phyloP scores from a whole-genome alignment of 129 eudicot species.

The Scalesia atractyloides region DNA sequence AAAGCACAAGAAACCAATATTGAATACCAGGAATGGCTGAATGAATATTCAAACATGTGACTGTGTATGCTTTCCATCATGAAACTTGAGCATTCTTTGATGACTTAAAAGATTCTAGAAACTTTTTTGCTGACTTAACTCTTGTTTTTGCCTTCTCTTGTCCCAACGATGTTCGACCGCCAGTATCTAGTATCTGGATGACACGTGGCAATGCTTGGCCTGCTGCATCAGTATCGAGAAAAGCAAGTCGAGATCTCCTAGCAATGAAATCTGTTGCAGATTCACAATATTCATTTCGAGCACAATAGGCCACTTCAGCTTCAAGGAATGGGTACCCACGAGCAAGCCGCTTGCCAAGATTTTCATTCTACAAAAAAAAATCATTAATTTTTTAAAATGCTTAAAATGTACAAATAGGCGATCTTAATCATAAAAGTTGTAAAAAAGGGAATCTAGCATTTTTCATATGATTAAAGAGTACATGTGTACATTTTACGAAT shows the following conservation, averaged over 20 bases:
- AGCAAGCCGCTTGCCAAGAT: conserved; percentile 88
- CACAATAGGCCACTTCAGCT: conserved; percentile 96
- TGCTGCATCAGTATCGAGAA: conserved; percentile 94
- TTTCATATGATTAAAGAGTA: neutral
- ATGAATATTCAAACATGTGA: conserved; percentile 24
- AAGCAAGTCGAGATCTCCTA: conserved; percentile 93
- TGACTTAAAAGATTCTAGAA: conserved; percentile 84
- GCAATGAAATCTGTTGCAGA: conserved; percentile 91
- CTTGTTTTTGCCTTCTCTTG: conserved; percentile 67
- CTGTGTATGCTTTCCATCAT: conserved; percentile 86
- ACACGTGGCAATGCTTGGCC: conserved; percentile 79
- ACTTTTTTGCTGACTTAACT: conserved; percentile 57
- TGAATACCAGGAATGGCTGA: conserved; percentile 27
- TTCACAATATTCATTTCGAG: conserved; percentile 86
- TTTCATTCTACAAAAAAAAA: conserved; percentile 57
- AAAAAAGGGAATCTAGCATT: neutral
- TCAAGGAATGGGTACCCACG: conserved; percentile 92
- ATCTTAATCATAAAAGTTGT: too few species aligned
- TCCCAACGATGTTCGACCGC: conserved; percentile 87
- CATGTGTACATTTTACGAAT: neutral
- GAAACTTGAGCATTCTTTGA: conserved; percentile 83
- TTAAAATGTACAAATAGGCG: neutral
- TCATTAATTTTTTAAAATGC: neutral
- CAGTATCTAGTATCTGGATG: conserved; percentile 67
- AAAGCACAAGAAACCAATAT: neutral